Evolutionary conservation across 1,139 yeast genomes (phyloP), one percentile per base, ranked within the genome.

Genomic region (Debaryomycetaceae sp.): DNA sequence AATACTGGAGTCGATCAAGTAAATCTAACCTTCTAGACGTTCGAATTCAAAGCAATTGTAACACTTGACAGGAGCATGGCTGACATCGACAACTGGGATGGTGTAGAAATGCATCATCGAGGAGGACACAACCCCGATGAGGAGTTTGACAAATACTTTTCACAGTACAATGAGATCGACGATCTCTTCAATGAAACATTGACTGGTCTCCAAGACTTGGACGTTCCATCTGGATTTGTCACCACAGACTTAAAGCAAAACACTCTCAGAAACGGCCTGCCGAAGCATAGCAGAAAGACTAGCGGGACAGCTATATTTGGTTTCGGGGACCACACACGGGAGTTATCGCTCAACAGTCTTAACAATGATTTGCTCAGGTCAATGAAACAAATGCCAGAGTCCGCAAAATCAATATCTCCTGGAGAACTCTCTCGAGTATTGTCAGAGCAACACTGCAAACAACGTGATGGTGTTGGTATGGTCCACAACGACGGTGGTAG

Each of bases 261-360:
- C 5, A 24, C 20, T 23, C n/a, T 13, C 14, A 42, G 33, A 38
- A 36, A 42, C 36, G 43, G 40, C 38, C 50, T 44, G 22, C 44
- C 42, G 37, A 62, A 57, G 38, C 78, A 73, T 47, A 57, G 66
- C 40, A 57, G 78, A 41, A 69, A 70, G 47, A 59, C 63, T 31
- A 78, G 84, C 62, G 87, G 86, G 6, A 81, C 87, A 1, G 85
- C 85, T 6, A 81, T 81, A 35, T 81, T 81, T 58, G 87, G 87
- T 0, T 81, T 76, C 51, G 63, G 70, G 2, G 78, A 75, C 42
- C 86, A 81, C 57, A 77, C 72, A 49, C 69, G 78, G 43, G 81
- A 75, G 29, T 58, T 80, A 23, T 73, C 80, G 1, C 62, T 78
- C 23, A 69, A 69, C n/a, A 80, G 80, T 1, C 42, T 69, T 6